These are phyloP conservation scores for Bothriochloa decipiens DNA, from an alignment of 176 grass and related monocot species.

Conservation along the genomic window DNA sequence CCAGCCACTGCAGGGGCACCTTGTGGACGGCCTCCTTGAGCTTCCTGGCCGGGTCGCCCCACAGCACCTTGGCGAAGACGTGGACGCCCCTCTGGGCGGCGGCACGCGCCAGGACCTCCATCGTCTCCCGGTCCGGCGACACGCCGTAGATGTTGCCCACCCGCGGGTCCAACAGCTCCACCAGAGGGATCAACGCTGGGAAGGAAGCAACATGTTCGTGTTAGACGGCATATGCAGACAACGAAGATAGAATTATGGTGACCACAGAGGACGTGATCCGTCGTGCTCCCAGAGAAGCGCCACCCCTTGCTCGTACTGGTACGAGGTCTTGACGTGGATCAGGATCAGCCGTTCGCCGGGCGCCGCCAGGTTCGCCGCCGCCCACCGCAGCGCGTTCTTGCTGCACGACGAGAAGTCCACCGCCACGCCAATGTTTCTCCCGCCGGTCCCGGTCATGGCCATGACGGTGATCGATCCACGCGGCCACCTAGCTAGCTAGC, in stretches of 20 bases:
- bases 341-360: constrained; percentile 58
- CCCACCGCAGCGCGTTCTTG: constrained; percentile 47
- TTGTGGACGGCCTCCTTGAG: constrained; percentile 50
- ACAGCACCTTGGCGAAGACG: constrained; percentile 62
- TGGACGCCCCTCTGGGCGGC: constrained; percentile 41
- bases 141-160: constrained; percentile 57
- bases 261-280: too few species aligned
- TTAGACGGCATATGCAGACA: too few species aligned
- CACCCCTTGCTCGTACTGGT: constrained; percentile 54
- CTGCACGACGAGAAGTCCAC: constrained; percentile 61
- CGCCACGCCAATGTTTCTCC: constrained; percentile 47
- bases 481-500: too few species aligned
- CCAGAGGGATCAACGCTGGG: constrained; percentile 53
- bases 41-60: constrained; percentile 58
- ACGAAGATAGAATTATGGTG: neutral
- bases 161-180: constrained; percentile 46
- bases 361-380: constrained; percentile 35
- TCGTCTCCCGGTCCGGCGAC: constrained; percentile 52
- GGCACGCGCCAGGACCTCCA: constrained; percentile 45
- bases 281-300: constrained; percentile 57
- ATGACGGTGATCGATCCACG: neutral
- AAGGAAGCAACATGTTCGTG: too few species aligned
- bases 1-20: constrained; percentile 57
- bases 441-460: neutral
- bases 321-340: constrained; percentile 51